Percentiles rank a stretch among this genome's conserved stretches.
Evolutionary conservation across 345 rosid species (phyloP).

Genomic region (Corchorus olitorius): DNA sequence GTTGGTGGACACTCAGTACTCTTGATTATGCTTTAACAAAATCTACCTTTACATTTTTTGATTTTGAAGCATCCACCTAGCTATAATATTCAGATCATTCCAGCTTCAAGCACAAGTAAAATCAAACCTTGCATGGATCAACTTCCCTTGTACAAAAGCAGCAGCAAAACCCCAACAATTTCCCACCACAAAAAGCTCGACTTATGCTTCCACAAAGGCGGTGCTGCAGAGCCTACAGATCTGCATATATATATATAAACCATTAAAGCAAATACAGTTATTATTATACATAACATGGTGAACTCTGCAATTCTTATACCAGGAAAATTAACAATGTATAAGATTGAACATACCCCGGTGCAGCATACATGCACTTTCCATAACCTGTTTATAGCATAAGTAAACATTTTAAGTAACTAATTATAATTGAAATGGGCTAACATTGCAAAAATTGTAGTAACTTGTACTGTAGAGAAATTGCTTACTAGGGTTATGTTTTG

Average conservation of each 20-base stretch:
- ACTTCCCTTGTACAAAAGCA: constrained; percentile 51
- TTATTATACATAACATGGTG: background rate
- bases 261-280: constrained; percentile 11
- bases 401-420: too few relatives aligned
- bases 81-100: background rate
- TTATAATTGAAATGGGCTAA: too few relatives aligned
- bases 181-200: constrained; percentile 37
- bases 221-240: constrained; percentile 45
- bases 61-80: background rate
- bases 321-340: background rate
- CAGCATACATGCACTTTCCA: constrained; percentile 45
- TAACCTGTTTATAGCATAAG: constrained; percentile 45
- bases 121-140: constrained; percentile 14
- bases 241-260: constrained; percentile 33
- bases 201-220: constrained; percentile 25
- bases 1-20: background rate
- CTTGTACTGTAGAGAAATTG: background rate
- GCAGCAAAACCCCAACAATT: constrained; percentile 39
- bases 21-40: background rate
- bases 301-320: background rate
- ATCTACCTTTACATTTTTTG: background rate
- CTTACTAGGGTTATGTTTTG: constrained; percentile 77
- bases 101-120: constrained; percentile 31
- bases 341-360: constrained; percentile 44
- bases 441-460: background rate